Evolutionary conservation across 2,329 filamentous ascomycete genomes (phyloP), one percentile per base, ranked within the genome.

Genomic region (Fusarium secorum): DNA sequence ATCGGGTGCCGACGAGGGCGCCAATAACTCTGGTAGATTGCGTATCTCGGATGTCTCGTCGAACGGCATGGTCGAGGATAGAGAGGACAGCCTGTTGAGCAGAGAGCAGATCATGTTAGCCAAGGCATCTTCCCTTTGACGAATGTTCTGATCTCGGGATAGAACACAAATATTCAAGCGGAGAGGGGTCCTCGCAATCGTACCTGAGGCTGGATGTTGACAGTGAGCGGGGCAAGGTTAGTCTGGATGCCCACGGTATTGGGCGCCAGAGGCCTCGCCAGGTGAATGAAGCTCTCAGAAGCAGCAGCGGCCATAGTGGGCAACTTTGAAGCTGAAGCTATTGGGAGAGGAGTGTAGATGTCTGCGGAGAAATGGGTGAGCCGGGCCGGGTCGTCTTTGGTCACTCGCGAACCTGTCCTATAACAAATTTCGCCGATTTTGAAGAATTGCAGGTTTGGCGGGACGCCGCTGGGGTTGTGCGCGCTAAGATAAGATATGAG

Each of bases 11-110:
- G 63, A 99, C 90, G 61, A 99, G 90, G 66, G 96, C 97, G 78
- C 96, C 96, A 79, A 99, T 99, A 72, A 99, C 96, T 79, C 96
- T 93, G 78, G 96, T 94, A 79, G 96, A 94, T 83, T 97, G 94
- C 74, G 91, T 91, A 72, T 89, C 86, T 75, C 84, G 85, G 74
- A 84, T 83, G 78, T 97, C 94, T 79, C 95, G 91, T 83, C 96
- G 93, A 75, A 95, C 89, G 75, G 95, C 95, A 86, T 99, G 96
- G 85, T 99, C 96, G 81, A 97, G 85, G 86, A 97, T 88, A 79
- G 91, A 86, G 86, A 97, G 86, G 71, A 91, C 85, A 64, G 89
- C 89, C 89, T 91, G 53, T 41, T n/a, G 13, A 42, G 45, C 51
- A 64, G 30, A 51, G 39, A 57, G 22, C 28, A 33, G 32, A n/a